Evolutionary conservation across 306 rosid genomes (phyloP).

Genomic region (Vigna unguiculata): DNA sequence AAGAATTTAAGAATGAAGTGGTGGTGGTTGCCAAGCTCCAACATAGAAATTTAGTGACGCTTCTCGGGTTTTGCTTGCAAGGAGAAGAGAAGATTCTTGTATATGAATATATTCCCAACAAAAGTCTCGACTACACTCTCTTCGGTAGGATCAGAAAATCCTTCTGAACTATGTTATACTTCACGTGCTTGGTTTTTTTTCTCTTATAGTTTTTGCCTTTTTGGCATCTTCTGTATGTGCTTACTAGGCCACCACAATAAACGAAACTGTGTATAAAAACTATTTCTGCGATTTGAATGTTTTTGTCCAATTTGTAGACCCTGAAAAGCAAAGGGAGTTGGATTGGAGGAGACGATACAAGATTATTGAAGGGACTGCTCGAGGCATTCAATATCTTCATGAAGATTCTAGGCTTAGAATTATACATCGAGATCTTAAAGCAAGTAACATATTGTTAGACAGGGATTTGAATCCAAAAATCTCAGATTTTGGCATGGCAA

Average conservation of each 20-base stretch:
- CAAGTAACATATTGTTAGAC: conserved; percentile 59
- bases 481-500: conserved; percentile 68
- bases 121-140: conserved; percentile 54
- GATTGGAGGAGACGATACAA: conserved; percentile 54
- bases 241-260: neutral
- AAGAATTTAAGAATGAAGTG: conserved; percentile 66
- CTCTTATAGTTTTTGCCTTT: neutral
- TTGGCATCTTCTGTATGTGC: neutral
- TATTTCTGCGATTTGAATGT: neutral
- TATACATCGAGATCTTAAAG: conserved; percentile 68
- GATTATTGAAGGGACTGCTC: conserved; percentile 55
- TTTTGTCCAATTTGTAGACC: conserved; percentile 38
- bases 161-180: neutral
- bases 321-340: conserved; percentile 42
- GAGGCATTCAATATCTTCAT: conserved; percentile 64
- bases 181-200: neutral
- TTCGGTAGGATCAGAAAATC: conserved; percentile 46
- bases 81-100: conserved; percentile 62
- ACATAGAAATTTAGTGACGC: conserved; percentile 60
- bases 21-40: conserved; percentile 58
- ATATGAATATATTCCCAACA: conserved; percentile 59
- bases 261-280: neutral
- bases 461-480: conserved; percentile 58
- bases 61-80: conserved; percentile 64
- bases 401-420: conserved; percentile 62